phyloP scores from a whole-genome alignment of 2,329 filamentous ascomycete genomes.

The Phyllosticta citrichinensis region DNA sequence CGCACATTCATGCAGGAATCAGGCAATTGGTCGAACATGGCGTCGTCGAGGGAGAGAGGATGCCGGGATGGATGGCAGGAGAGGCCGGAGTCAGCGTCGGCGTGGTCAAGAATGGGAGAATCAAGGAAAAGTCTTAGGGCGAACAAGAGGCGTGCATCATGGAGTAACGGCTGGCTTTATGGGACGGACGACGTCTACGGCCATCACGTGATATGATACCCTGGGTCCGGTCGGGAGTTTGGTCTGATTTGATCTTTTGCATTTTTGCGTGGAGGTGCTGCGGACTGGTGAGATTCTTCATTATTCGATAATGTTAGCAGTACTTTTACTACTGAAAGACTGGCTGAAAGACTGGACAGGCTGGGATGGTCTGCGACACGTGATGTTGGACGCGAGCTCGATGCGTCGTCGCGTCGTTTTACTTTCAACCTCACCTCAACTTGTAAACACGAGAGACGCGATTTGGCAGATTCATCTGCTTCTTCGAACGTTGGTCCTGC shows the following conservation, averaged over 20 bases:
- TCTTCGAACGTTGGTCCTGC: no score
- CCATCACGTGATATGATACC: constrained; percentile 6
- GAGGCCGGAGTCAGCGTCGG: constrained; percentile 72
- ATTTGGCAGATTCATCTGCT: no score
- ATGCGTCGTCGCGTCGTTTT: neutral
- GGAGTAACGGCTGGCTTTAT: neutral
- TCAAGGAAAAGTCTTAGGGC: constrained; percentile 24
- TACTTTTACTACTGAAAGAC: neutral
- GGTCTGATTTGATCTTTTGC: neutral
- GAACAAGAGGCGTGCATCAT: neutral
- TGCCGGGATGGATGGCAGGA: constrained; percentile 88
- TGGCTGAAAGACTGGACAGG: no score
- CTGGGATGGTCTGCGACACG: neutral
- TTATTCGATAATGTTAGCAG: no score
- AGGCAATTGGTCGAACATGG: constrained; percentile 68
- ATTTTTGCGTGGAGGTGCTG: neutral
- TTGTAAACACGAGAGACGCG: neutral
- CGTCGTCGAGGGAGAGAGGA: constrained; percentile 61
- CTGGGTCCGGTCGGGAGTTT: neutral
- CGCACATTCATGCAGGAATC: constrained; percentile 72
- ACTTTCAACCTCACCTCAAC: neutral
- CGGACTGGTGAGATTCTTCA: neutral
- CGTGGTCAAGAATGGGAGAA: constrained; percentile 55
- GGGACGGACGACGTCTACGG: neutral
- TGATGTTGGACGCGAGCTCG: neutral